A percentile compares a stretch with the other conserved stretches of the same genome.
Conservation (phyloP, 2,329 filamentous ascomycete genomes). For the Dothideomycetidae sp. region DNA sequence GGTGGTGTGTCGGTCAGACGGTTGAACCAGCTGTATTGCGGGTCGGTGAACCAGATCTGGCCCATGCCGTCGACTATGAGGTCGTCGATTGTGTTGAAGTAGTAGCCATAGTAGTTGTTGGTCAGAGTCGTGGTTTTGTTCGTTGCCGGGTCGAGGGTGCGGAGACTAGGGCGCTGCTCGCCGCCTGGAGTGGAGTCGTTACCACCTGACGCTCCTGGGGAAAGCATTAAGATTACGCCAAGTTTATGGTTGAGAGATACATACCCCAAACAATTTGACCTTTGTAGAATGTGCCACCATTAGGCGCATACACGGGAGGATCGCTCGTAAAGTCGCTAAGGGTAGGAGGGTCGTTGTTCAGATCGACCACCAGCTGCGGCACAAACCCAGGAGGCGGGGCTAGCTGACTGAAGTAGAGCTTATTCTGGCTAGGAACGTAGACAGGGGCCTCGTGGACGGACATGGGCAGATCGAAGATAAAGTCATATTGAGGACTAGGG, state of each 20-base stretch:
- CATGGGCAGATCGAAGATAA: slow-evolving; percentile 25
- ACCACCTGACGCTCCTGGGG: slow-evolving; percentile 22
- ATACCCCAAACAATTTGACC: slow-evolving; percentile 26
- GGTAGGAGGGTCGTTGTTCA: slow-evolving; percentile 30
- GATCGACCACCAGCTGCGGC: slow-evolving; percentile 24
- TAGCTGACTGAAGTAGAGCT: slow-evolving; percentile 28
- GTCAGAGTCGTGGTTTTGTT: slow-evolving; percentile 28
- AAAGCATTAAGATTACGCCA: too few species aligned
- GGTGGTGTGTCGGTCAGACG: slow-evolving; percentile 21
- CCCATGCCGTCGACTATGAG: slow-evolving; percentile 26
- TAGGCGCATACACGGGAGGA: slow-evolving; percentile 31
- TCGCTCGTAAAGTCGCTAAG: slow-evolving; percentile 27
- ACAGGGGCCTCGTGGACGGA: slow-evolving; percentile 31
- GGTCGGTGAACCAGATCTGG: slow-evolving; percentile 38
- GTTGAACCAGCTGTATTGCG: slow-evolving; percentile 24
- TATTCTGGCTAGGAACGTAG: slow-evolving; percentile 27
- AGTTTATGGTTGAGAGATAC: too few species aligned
- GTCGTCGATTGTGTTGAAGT: slow-evolving; percentile 32
- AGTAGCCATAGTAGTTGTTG: slow-evolving; percentile 34
- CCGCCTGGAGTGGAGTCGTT: slow-evolving; percentile 24
- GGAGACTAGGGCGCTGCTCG: slow-evolving; percentile 28
- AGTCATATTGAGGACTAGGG: slow-evolving; percentile 24
- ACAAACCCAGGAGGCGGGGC: slow-evolving; percentile 24
- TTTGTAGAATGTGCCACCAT: slow-evolving; percentile 28
- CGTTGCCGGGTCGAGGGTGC: slow-evolving; percentile 33